These are phyloP conservation scores for Aspergillus novoparasiticus DNA, from an alignment of 2,329 filamentous ascomycete species.

Conservation along the genomic window DNA sequence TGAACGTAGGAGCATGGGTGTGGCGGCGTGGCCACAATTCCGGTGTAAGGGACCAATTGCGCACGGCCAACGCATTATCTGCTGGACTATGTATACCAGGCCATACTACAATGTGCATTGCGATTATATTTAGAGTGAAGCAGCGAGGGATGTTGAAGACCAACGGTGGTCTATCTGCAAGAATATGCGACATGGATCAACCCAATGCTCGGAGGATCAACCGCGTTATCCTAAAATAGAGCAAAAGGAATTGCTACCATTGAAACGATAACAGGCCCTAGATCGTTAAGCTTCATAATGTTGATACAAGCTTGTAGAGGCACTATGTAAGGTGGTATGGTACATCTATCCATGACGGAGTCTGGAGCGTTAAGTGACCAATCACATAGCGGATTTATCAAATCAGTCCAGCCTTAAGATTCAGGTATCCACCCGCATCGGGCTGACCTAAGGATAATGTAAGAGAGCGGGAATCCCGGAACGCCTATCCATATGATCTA, in stretches of 20 bases:
- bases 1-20: background rate
- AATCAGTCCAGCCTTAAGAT: slow-evolving; percentile 19
- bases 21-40: background rate
- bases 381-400: slow-evolving; percentile 33
- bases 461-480: background rate
- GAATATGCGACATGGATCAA: background rate
- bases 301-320: background rate
- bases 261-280: background rate
- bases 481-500: background rate
- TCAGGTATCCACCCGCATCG: background rate
- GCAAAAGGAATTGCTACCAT: background rate
- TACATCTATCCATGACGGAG: background rate
- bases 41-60: background rate
- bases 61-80: background rate
- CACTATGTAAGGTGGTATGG: background rate
- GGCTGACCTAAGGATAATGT: background rate
- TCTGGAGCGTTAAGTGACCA: slow-evolving; percentile 19
- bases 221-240: background rate
- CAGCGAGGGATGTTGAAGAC: background rate
- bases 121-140: background rate
- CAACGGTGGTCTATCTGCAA: background rate
- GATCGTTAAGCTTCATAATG: background rate
- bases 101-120: background rate
- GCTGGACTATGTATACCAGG: background rate
- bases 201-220: background rate